Percentiles rank a stretch among this genome's conserved stretches.
Conservation (phyloP, 345 rosid genomes). For the Sonneratia alba region DNA sequence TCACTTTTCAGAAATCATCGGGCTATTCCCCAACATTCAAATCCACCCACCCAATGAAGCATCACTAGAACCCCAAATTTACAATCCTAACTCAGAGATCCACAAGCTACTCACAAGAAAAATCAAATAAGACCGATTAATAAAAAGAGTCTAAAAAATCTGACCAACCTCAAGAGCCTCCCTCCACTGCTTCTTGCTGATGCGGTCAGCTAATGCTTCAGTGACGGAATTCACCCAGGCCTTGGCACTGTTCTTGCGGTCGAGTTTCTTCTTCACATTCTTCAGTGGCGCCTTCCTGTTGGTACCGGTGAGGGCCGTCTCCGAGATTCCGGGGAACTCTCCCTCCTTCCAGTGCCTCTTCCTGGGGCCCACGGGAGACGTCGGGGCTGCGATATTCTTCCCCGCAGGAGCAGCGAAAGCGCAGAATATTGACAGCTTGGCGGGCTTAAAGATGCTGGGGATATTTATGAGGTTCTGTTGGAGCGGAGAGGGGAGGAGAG, state of each 20-base stretch:
- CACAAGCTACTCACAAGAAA: background rate
- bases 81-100: background rate
- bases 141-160: background rate
- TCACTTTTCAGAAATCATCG: no score
- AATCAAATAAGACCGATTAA: background rate
- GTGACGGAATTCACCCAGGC: constrained; percentile 83
- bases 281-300: constrained; percentile 46
- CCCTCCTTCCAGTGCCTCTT: constrained; percentile 73
- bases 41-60: background rate
- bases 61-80: background rate
- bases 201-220: constrained; percentile 61
- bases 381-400: constrained; percentile 13
- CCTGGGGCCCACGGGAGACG: constrained; percentile 24
- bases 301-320: constrained; percentile 13
- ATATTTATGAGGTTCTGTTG: constrained; percentile 7
- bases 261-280: constrained; percentile 66
- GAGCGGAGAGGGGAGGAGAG: constrained; percentile 35
- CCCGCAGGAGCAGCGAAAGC: constrained; percentile 12
- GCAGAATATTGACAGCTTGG: constrained; percentile 14
- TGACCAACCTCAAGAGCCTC: constrained; percentile 63
- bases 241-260: constrained; percentile 46
- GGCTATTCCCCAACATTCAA: background rate
- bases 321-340: constrained; percentile 62
- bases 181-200: constrained; percentile 68
- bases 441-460: constrained; percentile 4